phyloP scores from a whole-genome alignment of 352 stramenopile species.

The Pilasporangium apinafurcum region DNA sequence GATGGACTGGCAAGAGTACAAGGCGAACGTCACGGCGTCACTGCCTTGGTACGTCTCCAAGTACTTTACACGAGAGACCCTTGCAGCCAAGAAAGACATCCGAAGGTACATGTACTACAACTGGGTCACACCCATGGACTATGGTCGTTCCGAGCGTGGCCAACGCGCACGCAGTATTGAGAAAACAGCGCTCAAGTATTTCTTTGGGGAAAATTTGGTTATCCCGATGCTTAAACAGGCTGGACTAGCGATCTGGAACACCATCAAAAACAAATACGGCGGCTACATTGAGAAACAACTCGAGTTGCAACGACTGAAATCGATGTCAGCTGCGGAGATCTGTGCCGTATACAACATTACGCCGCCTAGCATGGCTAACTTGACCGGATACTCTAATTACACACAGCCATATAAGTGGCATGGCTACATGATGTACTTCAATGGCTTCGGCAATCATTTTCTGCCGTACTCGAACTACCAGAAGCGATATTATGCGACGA shows the following conservation, averaged over 20 bases:
- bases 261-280: slow-evolving; percentile 31
- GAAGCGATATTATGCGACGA: slow-evolving; percentile 30
- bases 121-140: slow-evolving; percentile 37
- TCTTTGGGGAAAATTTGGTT: slow-evolving; percentile 29
- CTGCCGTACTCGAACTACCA: slow-evolving; percentile 39
- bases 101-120: slow-evolving; percentile 35
- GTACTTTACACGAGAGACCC: slow-evolving; percentile 20
- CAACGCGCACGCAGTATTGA: slow-evolving; percentile 20
- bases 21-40: slow-evolving; percentile 8
- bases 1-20: slow-evolving; percentile 2
- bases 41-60: slow-evolving; percentile 15
- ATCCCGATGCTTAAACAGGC: slow-evolving; percentile 28
- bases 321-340: slow-evolving; percentile 35
- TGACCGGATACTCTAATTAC: slow-evolving; percentile 13
- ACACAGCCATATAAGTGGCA: slow-evolving; percentile 19
- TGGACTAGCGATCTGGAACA: slow-evolving; percentile 14
- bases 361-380: slow-evolving; percentile 10
- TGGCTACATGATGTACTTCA: slow-evolving; percentile 12
- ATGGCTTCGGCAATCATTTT: slow-evolving; percentile 11
- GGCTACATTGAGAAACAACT: slow-evolving; percentile 28
- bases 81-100: slow-evolving; percentile 21
- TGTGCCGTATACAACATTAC: slow-evolving; percentile 27
- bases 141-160: slow-evolving; percentile 22
- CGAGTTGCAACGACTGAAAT: slow-evolving; percentile 12
- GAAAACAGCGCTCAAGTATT: slow-evolving; percentile 26